These are phyloP conservation scores for Globisporangium nunn DNA, from an alignment of 352 stramenopile genomes.

Conservation along the genomic window DNA sequence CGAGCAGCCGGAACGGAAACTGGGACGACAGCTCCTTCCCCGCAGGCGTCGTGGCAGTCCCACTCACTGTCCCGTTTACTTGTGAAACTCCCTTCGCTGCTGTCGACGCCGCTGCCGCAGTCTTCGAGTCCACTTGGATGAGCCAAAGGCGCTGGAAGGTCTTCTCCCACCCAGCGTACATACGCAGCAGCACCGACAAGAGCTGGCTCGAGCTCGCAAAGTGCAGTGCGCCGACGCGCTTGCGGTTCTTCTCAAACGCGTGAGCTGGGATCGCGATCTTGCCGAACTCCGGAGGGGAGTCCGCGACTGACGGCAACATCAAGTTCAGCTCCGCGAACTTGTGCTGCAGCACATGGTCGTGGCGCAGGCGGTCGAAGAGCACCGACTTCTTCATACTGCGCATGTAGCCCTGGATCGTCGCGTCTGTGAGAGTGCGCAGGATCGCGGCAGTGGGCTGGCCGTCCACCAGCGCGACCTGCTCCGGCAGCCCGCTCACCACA, in stretches of 20 bases:
- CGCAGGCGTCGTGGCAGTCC: neutral
- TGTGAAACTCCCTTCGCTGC: neutral
- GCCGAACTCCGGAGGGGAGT: constrained; percentile 32
- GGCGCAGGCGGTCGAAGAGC: constrained; percentile 55
- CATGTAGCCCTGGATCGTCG: constrained; percentile 87
- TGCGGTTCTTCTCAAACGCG: constrained; percentile 51
- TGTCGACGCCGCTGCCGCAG: neutral
- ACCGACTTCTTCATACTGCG: constrained; percentile 91
- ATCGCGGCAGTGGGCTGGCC: constrained; percentile 47
- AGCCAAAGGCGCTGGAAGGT: constrained; percentile 73
- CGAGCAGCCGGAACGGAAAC: constrained; percentile 76
- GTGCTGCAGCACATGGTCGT: constrained; percentile 42
- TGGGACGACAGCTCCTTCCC: constrained; percentile 35
- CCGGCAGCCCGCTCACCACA: constrained; percentile 75
- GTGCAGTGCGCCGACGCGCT: constrained; percentile 30
- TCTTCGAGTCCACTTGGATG: constrained; percentile 42
- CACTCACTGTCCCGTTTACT: too few species aligned
- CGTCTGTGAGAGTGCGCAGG: constrained; percentile 81
- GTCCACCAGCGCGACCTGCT: constrained; percentile 50
- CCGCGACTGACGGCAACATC: constrained; percentile 21
- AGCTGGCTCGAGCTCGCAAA: constrained; percentile 62
- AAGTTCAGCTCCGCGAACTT: constrained; percentile 74
- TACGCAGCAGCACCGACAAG: constrained; percentile 73
- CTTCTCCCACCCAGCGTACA: constrained; percentile 89
- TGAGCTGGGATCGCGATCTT: constrained; percentile 80